Percentiles rank a stretch among this genome's conserved stretches.
These are phyloP conservation scores for Tuber umbilicatum DNA, from an alignment of 495 filamentous ascomycete genomes.

Conservation along the genomic window DNA sequence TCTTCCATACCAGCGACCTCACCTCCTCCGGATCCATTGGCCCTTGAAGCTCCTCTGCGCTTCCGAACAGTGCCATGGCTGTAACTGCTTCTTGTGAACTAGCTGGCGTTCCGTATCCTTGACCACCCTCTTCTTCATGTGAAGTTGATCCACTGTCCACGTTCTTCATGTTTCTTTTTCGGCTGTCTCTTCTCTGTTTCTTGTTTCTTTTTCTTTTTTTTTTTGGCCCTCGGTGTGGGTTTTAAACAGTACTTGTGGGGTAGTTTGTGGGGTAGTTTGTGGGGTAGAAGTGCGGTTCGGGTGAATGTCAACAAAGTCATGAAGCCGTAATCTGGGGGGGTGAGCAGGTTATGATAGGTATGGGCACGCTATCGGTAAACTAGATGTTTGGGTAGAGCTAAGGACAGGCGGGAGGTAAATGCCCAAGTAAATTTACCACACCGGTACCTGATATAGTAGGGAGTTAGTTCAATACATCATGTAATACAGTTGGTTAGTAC, in stretches of 20 bases:
- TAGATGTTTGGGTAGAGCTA: neutral
- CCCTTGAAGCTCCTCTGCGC: slow-evolving; percentile 41
- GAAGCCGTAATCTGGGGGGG: neutral
- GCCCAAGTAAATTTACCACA: neutral
- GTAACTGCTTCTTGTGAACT: slow-evolving; percentile 14
- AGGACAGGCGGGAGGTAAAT: neutral
- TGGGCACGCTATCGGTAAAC: neutral
- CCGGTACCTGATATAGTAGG: neutral
- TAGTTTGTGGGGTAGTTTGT: neutral
- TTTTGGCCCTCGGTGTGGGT: neutral
- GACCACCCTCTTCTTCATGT: neutral
- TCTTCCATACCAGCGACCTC: slow-evolving; percentile 50
- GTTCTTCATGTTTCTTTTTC: slow-evolving; percentile 10
- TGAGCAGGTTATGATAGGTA: neutral
- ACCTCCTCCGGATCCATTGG: slow-evolving; percentile 49
- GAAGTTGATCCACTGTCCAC: slow-evolving; percentile 8
- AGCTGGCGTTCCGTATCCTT: slow-evolving; percentile 12
- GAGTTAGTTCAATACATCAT: neutral
- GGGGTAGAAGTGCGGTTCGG: neutral
- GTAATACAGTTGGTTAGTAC: neutral
- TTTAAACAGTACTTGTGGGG: neutral
- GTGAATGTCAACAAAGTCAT: neutral
- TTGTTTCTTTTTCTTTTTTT: neutral
- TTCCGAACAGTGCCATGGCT: slow-evolving; percentile 21
- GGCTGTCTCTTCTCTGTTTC: neutral